Conservation (phyloP, 352 stramenopile species). For the Phytophthora melonis region DNA sequence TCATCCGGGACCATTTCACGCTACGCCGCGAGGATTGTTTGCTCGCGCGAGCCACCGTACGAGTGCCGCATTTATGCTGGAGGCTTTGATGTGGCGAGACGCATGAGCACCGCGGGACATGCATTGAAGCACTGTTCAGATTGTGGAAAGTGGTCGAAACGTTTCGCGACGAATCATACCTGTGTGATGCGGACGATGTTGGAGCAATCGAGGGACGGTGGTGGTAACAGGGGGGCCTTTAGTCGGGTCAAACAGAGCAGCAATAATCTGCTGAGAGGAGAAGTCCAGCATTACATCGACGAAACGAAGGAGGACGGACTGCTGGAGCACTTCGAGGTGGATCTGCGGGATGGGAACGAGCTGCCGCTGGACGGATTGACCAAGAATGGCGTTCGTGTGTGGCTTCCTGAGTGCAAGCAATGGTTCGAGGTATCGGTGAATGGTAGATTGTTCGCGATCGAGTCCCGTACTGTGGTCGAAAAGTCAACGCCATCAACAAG, state of each 20-base stretch:
- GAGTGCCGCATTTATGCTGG: constrained; percentile 75
- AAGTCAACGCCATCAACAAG: background rate
- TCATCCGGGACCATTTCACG: constrained; percentile 81
- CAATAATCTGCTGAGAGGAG: background rate
- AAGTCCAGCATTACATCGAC: constrained; percentile 33
- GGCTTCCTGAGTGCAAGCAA: constrained; percentile 72
- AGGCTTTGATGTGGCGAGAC: constrained; percentile 65
- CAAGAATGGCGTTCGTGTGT: constrained; percentile 85
- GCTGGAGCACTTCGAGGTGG: constrained; percentile 57
- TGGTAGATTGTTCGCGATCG: constrained; percentile 76
- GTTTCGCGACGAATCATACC: constrained; percentile 45
- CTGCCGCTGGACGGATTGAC: constrained; percentile 77
- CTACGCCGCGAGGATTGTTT: constrained; percentile 76
- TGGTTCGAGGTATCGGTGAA: constrained; percentile 89
- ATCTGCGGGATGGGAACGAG: constrained; percentile 42
- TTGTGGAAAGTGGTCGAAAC: constrained; percentile 68
- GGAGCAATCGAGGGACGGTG: constrained; percentile 9
- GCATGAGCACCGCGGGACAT: constrained; percentile 69
- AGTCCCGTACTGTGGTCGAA: constrained; percentile 42
- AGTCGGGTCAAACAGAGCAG: constrained; percentile 12
- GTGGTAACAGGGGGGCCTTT: constrained; percentile 13
- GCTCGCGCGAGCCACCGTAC: constrained; percentile 62
- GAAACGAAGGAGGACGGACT: constrained; percentile 36
- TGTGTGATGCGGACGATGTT: constrained; percentile 52
- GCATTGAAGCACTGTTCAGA: constrained; percentile 68